These are phyloP conservation scores for Paxillus involutus DNA, from an alignment of 768 basidiomycete species.

Conservation along the genomic window DNA sequence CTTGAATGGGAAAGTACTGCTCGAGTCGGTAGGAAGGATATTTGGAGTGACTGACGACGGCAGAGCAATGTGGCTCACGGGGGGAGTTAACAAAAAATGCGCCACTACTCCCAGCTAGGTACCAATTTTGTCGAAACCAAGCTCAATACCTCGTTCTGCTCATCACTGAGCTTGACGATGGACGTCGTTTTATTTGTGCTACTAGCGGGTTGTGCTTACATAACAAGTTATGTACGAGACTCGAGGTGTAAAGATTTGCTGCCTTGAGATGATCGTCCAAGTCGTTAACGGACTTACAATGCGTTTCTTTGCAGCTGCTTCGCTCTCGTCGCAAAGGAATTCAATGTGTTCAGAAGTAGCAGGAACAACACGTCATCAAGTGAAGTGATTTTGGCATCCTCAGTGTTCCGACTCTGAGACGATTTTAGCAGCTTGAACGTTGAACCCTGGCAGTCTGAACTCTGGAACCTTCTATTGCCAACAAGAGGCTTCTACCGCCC, in stretches of 20 bases:
- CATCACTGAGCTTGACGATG: slow-evolving; percentile 47
- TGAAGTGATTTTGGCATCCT: slow-evolving; percentile 24
- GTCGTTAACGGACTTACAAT: slow-evolving; percentile 13
- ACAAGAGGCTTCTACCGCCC: no score
- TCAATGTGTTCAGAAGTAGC: background rate
- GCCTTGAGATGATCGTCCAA: background rate
- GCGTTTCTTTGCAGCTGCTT: slow-evolving; percentile 20
- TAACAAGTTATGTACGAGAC: no score
- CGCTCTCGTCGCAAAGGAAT: slow-evolving; percentile 2
- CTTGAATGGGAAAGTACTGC: no score
- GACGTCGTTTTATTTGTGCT: slow-evolving; percentile 26
- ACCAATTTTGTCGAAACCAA: no score
- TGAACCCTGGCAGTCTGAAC: no score
- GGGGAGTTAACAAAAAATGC: no score
- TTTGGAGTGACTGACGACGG: no score
- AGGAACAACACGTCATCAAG: slow-evolving; percentile 21
- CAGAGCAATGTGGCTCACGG: no score
- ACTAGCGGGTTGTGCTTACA: slow-evolving; percentile 29
- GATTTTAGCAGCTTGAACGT: no score
- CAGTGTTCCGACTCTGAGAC: no score
- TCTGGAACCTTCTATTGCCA: no score
- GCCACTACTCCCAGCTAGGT: no score
- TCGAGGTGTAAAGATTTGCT: slow-evolving; percentile 26
- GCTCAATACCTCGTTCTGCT: slow-evolving; percentile 51
- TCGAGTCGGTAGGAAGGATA: slow-evolving; percentile 48